phyloP scores from a whole-genome alignment of 108 stramenopile genomes.

The Nitzschia sp. region DNA sequence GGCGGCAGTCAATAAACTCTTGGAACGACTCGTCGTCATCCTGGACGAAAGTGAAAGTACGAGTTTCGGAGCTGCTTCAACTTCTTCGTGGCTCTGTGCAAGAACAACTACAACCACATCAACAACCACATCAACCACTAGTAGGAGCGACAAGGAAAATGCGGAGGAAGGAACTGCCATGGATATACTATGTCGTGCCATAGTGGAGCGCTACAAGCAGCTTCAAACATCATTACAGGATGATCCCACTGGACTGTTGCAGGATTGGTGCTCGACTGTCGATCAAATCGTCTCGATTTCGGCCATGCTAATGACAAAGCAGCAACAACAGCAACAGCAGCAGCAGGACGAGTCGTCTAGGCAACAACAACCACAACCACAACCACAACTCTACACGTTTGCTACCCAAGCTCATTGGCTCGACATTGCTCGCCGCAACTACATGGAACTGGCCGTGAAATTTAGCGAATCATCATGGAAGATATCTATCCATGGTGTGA shows the following conservation, averaged over 20 bases:
- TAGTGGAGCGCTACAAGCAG: not conserved
- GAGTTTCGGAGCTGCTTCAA: too few relatives aligned
- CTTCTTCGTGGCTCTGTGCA: too few relatives aligned
- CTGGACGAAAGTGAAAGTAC: too few relatives aligned
- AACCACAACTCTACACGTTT: not conserved
- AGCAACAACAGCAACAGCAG: too few relatives aligned
- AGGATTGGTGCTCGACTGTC: too few relatives aligned
- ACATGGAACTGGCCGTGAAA: slow-evolving; percentile 37
- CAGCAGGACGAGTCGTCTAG: too few relatives aligned
- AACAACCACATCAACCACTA: not conserved
- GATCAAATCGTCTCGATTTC: too few relatives aligned
- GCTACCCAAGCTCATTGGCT: slow-evolving; percentile 8
- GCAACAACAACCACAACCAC: not conserved
- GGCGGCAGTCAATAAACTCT: not conserved
- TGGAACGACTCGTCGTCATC: too few relatives aligned
- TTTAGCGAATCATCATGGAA: slow-evolving; percentile 36
- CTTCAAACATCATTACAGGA: too few relatives aligned
- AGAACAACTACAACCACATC: not conserved
- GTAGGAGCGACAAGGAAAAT: not conserved
- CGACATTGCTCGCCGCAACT: slow-evolving; percentile 47
- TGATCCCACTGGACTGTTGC: too few relatives aligned
- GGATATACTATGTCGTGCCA: slow-evolving; percentile 3
- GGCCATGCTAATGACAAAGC: too few relatives aligned
- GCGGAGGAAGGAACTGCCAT: not conserved
- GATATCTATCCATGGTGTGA: slow-evolving; percentile 35